Conservation (phyloP, 148 eudicot species). For the Rhododendron griersonianum region DNA sequence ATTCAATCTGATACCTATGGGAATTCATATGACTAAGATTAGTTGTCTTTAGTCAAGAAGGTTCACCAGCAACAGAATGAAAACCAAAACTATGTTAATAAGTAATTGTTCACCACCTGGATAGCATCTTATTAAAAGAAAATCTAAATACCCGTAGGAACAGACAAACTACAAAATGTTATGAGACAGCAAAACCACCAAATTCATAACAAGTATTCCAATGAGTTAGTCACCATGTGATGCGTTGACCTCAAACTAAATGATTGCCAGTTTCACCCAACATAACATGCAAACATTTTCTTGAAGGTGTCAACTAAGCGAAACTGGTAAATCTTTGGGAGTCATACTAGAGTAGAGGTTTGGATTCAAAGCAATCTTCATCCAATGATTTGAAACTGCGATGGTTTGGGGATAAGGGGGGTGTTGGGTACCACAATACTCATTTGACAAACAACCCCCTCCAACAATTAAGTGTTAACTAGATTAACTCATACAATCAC, state of each 20-base stretch:
- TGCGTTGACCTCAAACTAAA: not conserved
- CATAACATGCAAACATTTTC: not conserved
- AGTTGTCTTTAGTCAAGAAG: not conserved
- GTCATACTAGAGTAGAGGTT: not conserved
- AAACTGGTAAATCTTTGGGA: not conserved
- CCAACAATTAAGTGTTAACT: not conserved
- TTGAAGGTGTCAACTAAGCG: not conserved
- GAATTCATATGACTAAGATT: not conserved
- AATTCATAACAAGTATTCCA: not conserved
- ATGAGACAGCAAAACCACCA: not conserved
- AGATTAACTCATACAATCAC: not conserved
- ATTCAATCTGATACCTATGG: not conserved
- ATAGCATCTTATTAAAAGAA: not conserved
- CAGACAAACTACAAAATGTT: not conserved
- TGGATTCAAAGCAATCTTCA: not conserved
- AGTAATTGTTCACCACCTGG: not conserved
- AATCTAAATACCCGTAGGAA: not conserved
- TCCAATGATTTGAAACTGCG: not conserved
- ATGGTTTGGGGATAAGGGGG: not conserved
- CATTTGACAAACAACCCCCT: not conserved
- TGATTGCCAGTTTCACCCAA: not conserved
- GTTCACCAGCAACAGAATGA: not conserved
- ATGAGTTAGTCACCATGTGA: not conserved
- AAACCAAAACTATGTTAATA: not conserved
- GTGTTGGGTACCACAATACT: not conserved